Base-by-base conservation (phyloP, 768 basidiomycete species). In the Thelephora ganbajun region DNA sequence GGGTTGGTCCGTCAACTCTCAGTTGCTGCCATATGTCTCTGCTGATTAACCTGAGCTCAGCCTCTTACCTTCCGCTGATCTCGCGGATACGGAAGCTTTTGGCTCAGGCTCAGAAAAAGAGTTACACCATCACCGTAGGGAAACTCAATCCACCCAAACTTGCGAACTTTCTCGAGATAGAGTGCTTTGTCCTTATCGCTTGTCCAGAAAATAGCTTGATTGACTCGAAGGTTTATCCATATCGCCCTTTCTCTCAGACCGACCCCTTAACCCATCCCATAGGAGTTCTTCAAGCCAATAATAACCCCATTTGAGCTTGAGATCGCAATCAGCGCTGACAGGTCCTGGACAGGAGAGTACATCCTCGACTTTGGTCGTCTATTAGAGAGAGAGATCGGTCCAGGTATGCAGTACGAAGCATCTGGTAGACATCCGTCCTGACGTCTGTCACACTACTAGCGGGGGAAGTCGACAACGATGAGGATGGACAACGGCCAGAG, bases 141-240 rank as follows among this genome's bases (percentile, higher is more conserved):
- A 91, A 94, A 63, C 74, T 96, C 43, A 96, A 89, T 55, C 93
- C 96, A 0, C 76, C 91, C 6, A 98, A 98, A 57, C 72, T 98
- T 18, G 94, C 82, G 7, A 99, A 98, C 63, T 98, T 97, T 61
- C 74, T 86, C 57, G 93, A 97, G 61, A 82, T 99, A 44, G 94
- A 97, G 59, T 94, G 92, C 57, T 98, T 91, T 57, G 83, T 97
- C 14, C 71, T 96, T 49, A 87, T 96, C 3, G 93, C 93, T 2
- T 99, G 96, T 62, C 84, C 83, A 0, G 93, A 99, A 61, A 94
- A 94, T 55, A 87, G 83, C 46, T 59, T 97, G 20, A 69, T 83
- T 33, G 84, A 87, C 18, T 71, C 79, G 3, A 84, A 83, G 66
- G 82, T 74, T 36, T 5, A 62, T 55, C 6, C 44, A 48, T 19